These are phyloP conservation scores for Epichloe amarillans DNA, from an alignment of 2,329 filamentous ascomycete species.

Conservation along the genomic window DNA sequence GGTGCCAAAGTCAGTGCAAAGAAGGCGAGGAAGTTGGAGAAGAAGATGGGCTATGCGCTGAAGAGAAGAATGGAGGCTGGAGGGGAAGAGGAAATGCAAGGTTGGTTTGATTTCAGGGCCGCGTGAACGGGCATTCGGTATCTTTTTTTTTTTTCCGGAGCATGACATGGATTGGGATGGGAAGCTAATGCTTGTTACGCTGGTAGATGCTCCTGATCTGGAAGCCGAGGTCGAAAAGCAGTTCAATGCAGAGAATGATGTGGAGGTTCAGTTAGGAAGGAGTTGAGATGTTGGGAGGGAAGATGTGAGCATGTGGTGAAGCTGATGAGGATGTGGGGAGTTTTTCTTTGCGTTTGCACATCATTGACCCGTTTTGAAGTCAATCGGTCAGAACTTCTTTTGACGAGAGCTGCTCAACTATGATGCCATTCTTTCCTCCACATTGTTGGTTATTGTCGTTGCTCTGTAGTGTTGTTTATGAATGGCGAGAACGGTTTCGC, in stretches of 20 bases:
- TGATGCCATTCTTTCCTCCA: background rate
- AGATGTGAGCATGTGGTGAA: background rate
- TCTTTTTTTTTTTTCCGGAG: background rate
- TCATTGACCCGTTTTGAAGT: background rate
- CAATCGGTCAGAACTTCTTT: too few species aligned
- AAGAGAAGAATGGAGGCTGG: constrained; percentile 37
- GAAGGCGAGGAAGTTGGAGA: constrained; percentile 42
- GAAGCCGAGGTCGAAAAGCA: constrained; percentile 2
- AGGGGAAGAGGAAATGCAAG: constrained; percentile 37
- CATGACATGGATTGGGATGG: background rate
- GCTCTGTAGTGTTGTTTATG: background rate
- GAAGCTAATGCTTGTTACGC: background rate
- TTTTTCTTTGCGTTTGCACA: background rate
- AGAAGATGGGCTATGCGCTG: constrained; percentile 37
- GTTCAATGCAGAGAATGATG: constrained; percentile 10
- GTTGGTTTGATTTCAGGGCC: constrained; percentile 14
- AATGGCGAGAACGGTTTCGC: background rate
- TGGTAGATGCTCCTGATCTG: constrained; percentile 10
- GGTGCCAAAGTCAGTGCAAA: constrained; percentile 37
- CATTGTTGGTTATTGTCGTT: background rate
- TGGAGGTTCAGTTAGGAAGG: constrained; percentile 10
- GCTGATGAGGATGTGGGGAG: background rate
- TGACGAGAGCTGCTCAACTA: background rate
- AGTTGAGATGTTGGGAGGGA: background rate
- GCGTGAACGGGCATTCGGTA: background rate